Base-by-base conservation (phyloP, 1,139 yeast species). In the Sporopachydermia cereana region DNA sequence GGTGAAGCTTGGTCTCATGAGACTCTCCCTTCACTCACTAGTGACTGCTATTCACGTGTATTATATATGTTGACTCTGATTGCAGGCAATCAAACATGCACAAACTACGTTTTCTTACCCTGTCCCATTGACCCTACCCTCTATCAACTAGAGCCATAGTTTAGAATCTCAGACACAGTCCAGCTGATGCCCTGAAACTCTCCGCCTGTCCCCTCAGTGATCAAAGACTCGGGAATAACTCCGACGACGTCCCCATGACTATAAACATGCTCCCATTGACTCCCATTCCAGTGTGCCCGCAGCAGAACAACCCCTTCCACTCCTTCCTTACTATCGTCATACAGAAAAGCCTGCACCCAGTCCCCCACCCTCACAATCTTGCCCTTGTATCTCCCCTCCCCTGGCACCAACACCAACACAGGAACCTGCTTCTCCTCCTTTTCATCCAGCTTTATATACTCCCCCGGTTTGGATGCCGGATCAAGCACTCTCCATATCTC, bases 401-500 rank as follows among this genome's bases (percentile, higher is more conserved):
- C 44, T 3, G 51, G 47, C 7, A 49, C 51, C 39, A 53, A 43
- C 21, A 51, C 55, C 27, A 14, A 29, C 39, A n/a, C 21, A 7
- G 18, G 16, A 14, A 17, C 39, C 7, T 7, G 18, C n/a, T 18
- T 16, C 9, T 23, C 41, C 5, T 7, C 16, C 7, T 7, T 7
- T 17, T 24, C 41, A 18, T 18, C 36, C 31, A 60, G 59, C 17
- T 44, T 42, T 4, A 54, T 51, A 25, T 61, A 67, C 41, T 66
- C 63, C 0, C 45, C 49, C 0, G 72, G 71, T 2, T 66, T 56
- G 17, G 64, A 58, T 5, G 52, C 50, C 1, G 77, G 69, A 53
- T 74, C 72, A 29, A 77, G 54, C 5, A 74, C 67, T 52, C 78
- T 58, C 84, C 84, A 78, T 21, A 74, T 63, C 57, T 78, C 84